These are phyloP conservation scores for Colletotrichum euphorbiae DNA, from an alignment of 2,329 filamentous ascomycete genomes.

Conservation along the genomic window DNA sequence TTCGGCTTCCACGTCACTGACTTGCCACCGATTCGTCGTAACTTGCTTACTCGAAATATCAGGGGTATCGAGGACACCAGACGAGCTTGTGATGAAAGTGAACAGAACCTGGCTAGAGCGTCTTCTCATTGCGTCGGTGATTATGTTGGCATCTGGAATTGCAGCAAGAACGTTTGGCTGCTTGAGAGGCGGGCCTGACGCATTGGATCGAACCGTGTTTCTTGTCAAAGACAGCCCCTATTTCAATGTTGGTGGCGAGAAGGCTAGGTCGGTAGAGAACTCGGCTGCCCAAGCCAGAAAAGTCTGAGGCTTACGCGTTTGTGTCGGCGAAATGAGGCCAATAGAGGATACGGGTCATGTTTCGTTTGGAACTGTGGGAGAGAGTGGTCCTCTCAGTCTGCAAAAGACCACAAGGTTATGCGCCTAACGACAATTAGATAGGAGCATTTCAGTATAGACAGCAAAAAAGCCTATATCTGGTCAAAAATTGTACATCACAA, in stretches of 20 bases:
- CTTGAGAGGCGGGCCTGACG: constrained; percentile 44
- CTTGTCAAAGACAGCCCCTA: constrained; percentile 7
- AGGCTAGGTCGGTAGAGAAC: not conserved
- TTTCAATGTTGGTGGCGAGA: not conserved
- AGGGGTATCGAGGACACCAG: not conserved
- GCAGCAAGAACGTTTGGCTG: constrained; percentile 42
- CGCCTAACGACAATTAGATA: too few species aligned
- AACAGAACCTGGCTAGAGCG: not conserved
- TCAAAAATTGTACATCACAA: too few species aligned
- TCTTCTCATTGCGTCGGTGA: not conserved
- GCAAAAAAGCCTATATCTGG: too few species aligned
- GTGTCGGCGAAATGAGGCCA: not conserved
- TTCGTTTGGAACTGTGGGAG: not conserved
- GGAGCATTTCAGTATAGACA: not conserved
- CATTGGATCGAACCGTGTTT: constrained; percentile 42
- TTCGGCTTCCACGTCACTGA: not conserved
- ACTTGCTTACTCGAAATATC: not conserved
- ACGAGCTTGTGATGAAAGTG: not conserved
- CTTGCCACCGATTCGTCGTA: not conserved
- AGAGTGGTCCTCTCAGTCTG: rapidly evolving
- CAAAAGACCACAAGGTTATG: not conserved
- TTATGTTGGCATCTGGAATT: not conserved
- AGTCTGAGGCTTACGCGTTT: not conserved
- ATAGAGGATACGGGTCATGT: not conserved
- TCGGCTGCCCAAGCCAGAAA: not conserved